Conservation (phyloP, 345 rosid genomes). For the Firmiana major region DNA sequence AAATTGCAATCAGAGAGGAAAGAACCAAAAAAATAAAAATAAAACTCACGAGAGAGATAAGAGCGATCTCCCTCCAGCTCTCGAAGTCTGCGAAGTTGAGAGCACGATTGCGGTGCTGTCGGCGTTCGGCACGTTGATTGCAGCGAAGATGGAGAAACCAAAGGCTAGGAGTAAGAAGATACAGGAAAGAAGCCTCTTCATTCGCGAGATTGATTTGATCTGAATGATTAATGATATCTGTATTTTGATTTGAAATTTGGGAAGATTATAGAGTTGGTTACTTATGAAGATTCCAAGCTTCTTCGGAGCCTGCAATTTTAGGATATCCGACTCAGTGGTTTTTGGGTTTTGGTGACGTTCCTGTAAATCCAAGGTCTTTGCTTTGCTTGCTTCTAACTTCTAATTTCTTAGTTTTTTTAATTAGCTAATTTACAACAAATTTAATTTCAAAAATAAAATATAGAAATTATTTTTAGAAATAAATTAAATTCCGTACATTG, state of each 20-base stretch:
- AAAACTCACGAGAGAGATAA: conserved; percentile 7
- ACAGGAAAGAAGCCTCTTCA: background rate
- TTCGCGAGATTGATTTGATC: background rate
- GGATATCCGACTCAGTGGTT: background rate
- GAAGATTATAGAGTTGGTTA: background rate
- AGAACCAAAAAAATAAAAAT: background rate
- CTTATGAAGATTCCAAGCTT: conserved; percentile 4
- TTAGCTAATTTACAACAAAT: too few relatives aligned
- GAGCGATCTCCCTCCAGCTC: background rate
- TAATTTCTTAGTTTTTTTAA: background rate
- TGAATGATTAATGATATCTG: background rate
- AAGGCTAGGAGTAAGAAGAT: too few relatives aligned
- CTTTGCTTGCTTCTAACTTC: background rate
- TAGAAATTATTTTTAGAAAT: too few relatives aligned
- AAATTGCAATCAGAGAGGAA: background rate
- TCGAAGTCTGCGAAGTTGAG: background rate
- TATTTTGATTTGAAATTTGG: background rate
- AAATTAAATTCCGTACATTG: too few relatives aligned
- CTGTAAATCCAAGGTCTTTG: too few relatives aligned
- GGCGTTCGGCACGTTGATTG: background rate
- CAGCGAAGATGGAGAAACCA: background rate
- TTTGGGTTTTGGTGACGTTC: background rate
- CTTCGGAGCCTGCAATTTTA: background rate
- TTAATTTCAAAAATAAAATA: too few relatives aligned
- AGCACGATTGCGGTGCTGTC: background rate